phyloP scores from a whole-genome alignment of 352 stramenopile genomes.

The Peronosclerospora sorghi region DNA sequence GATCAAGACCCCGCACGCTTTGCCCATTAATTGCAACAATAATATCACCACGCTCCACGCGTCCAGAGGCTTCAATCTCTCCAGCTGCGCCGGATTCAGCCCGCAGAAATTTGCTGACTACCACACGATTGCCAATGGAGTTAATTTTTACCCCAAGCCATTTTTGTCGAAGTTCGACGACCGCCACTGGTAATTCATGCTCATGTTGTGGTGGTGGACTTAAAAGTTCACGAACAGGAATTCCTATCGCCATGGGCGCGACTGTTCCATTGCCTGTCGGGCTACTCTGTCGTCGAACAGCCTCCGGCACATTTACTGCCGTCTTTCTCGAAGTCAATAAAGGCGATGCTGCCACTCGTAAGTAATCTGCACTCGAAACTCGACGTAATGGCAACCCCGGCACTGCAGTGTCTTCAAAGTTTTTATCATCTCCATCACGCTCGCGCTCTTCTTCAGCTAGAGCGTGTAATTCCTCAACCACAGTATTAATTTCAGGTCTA shows the following conservation, averaged over 20 bases:
- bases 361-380: constrained; percentile 16
- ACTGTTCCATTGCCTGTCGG: constrained; percentile 3
- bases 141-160: constrained; percentile 75
- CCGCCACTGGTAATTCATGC: constrained; percentile 11
- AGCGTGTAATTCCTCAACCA: constrained; percentile 31
- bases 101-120: constrained; percentile 65
- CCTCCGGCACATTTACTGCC: constrained; percentile 4
- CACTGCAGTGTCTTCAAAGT: constrained; percentile 11
- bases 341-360: constrained; percentile 11
- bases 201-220: constrained; percentile 6
- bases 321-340: constrained; percentile 4
- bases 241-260: constrained; percentile 10
- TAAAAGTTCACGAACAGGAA: constrained; percentile 8
- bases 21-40: constrained; percentile 58
- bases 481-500: constrained; percentile 37
- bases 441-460: constrained; percentile 40
- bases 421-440: constrained; percentile 19
- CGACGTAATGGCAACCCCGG: constrained; percentile 15
- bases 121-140: constrained; percentile 53
- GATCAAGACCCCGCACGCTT: constrained; percentile 42
- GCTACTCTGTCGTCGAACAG: constrained; percentile 12
- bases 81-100: constrained; percentile 40
- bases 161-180: constrained; percentile 49
- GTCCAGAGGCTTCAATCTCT: constrained; percentile 60
- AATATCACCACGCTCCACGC: constrained; percentile 46